A percentile compares a stretch with the other conserved stretches of the same genome.
Conservation (phyloP, 345 rosid genomes). For the Citrus cavaleriei region DNA sequence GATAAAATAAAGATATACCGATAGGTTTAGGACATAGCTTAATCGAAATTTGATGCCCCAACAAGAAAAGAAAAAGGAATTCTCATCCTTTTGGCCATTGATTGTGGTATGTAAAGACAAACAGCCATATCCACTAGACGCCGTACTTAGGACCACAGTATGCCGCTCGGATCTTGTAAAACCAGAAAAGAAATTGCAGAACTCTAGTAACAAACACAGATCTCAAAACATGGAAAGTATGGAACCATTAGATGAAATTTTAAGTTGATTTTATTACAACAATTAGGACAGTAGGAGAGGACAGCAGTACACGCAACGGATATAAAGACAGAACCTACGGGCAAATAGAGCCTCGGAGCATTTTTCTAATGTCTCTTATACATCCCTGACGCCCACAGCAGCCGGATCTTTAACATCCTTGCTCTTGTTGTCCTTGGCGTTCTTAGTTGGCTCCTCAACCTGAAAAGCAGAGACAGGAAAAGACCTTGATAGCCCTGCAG, state of each 20-base stretch:
- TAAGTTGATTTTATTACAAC: neutral
- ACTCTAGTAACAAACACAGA: neutral
- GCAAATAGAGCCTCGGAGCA: neutral
- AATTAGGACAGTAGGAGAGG: neutral
- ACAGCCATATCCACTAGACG: neutral
- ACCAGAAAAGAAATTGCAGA: neutral
- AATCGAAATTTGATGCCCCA: neutral
- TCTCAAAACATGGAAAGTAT: neutral
- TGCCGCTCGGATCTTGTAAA: neutral
- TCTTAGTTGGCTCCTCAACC: slow-evolving; percentile 41
- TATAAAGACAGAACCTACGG: neutral
- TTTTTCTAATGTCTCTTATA: neutral
- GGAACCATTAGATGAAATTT: neutral
- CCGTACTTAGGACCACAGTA: neutral
- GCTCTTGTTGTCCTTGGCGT: slow-evolving; percentile 16
- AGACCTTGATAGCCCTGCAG: slow-evolving; percentile 66
- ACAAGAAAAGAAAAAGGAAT: no score
- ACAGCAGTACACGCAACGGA: neutral
- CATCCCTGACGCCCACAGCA: slow-evolving; percentile 36
- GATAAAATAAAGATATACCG: neutral
- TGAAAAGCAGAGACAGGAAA: slow-evolving; percentile 69
- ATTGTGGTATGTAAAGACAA: neutral
- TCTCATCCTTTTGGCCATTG: neutral
- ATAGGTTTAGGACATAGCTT: neutral
- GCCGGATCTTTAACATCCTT: slow-evolving; percentile 6